These are phyloP conservation scores for Parasarocladium wereldwijsianum DNA, from an alignment of 2,329 filamentous ascomycete genomes.

Conservation along the genomic window DNA sequence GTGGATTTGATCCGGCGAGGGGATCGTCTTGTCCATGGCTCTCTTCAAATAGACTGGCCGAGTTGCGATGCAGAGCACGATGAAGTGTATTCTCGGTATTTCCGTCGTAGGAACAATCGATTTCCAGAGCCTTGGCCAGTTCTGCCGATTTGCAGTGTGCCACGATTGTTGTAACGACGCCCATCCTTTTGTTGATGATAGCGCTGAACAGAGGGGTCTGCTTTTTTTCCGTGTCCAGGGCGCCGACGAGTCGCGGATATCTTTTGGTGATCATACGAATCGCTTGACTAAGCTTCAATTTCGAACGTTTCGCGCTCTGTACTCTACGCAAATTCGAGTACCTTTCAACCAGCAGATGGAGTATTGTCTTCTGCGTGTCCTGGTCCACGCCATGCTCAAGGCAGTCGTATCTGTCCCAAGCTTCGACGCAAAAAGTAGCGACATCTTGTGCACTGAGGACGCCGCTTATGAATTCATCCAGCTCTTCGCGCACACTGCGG, in stretches of 20 bases:
- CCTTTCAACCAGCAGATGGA: neutral
- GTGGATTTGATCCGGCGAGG: neutral
- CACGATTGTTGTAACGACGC: conserved; percentile 1
- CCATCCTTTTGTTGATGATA: neutral
- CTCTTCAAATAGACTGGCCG: neutral
- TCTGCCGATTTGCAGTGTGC: neutral
- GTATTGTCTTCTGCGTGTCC: neutral
- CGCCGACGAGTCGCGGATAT: neutral
- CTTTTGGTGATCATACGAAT: neutral
- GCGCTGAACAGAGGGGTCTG: conserved; percentile 1
- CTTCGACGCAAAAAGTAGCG: neutral
- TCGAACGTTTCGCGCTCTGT: neutral
- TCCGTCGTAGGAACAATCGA: neutral
- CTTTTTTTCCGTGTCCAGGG: neutral
- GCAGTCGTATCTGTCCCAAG: neutral
- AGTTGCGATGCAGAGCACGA: neutral
- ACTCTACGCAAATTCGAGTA: neutral
- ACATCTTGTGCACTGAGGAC: neutral
- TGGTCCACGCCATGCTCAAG: neutral
- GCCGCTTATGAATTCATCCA: neutral
- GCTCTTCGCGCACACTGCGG: neutral
- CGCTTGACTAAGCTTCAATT: neutral
- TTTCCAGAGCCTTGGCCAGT: neutral
- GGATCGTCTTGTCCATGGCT: conserved; percentile 1
- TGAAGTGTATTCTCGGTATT: conserved; percentile 1